Percentiles rank a stretch among this genome's conserved stretches.
These are phyloP conservation scores for Exutisphaerella laricina DNA, from an alignment of 2,329 filamentous ascomycete species.

Conservation along the genomic window DNA sequence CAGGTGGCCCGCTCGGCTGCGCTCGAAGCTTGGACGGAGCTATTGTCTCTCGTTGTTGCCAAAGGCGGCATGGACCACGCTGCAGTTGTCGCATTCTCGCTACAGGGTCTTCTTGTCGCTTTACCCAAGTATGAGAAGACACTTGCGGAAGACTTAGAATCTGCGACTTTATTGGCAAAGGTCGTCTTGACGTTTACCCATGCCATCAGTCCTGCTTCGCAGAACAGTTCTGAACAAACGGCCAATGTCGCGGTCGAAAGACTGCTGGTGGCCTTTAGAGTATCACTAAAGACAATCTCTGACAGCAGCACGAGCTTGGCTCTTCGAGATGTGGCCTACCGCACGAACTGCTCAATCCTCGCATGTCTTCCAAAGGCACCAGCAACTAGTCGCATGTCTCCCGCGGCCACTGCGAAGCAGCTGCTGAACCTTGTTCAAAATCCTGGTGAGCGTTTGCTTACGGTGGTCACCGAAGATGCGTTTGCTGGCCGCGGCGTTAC, in stretches of 20 bases:
- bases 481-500: conserved; percentile 76
- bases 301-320: conserved; percentile 64
- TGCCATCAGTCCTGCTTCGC: conserved; percentile 56
- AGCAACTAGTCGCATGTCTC: conserved; percentile 9
- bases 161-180: conserved; percentile 70
- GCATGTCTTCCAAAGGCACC: conserved; percentile 14
- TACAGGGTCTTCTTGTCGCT: conserved; percentile 81
- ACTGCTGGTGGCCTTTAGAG: conserved; percentile 84
- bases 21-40: conserved; percentile 75
- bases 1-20: conserved; percentile 56
- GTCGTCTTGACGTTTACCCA: conserved; percentile 69
- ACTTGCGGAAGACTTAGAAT: conserved; percentile 60
- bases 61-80: conserved; percentile 71
- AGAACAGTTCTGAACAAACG: conserved; percentile 39
- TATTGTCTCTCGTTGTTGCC: conserved; percentile 77
- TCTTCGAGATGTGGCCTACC: conserved; percentile 80
- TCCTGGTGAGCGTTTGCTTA: conserved; percentile 74
- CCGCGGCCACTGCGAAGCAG: conserved; percentile 23
- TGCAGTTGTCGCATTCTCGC: conserved; percentile 75
- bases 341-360: conserved; percentile 63
- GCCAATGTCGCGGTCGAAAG: conserved; percentile 66
- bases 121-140: conserved; percentile 80
- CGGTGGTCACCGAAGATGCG: conserved; percentile 87
- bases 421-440: conserved; percentile 65
- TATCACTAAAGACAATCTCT: conserved; percentile 72